These are phyloP conservation scores for Cladosporium sp. DNA, from an alignment of 2,329 filamentous ascomycete species.

Conservation along the genomic window DNA sequence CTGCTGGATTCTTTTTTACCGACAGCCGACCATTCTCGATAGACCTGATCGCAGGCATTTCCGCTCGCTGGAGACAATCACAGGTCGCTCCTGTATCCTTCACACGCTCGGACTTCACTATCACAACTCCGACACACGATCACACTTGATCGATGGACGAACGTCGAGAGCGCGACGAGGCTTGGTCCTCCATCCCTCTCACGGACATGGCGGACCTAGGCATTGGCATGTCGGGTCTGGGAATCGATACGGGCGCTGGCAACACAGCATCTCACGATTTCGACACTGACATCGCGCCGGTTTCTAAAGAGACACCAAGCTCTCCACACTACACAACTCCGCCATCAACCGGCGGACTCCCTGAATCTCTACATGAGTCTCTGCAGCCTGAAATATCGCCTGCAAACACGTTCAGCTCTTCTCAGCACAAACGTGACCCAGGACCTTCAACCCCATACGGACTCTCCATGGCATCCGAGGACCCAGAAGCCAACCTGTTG, in stretches of 20 bases:
- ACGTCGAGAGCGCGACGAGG: neutral
- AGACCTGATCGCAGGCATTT: neutral
- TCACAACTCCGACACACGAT: neutral
- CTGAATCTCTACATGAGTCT: constrained; percentile 11
- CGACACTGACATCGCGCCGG: neutral
- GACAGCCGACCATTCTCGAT: neutral
- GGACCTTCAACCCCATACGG: neutral
- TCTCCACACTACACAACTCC: constrained; percentile 18
- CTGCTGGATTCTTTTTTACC: neutral
- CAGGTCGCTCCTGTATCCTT: too few relatives aligned
- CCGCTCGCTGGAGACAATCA: too few relatives aligned
- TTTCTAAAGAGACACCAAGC: neutral
- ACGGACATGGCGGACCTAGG: neutral
- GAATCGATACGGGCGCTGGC: neutral
- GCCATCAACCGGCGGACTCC: constrained; percentile 22
- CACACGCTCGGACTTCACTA: neutral
- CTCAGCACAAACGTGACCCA: neutral
- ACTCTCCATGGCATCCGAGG: neutral
- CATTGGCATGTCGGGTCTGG: neutral
- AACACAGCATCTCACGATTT: neutral
- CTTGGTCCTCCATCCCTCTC: neutral
- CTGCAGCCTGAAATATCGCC: constrained; percentile 4
- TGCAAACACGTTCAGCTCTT: neutral
- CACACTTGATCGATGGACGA: neutral
- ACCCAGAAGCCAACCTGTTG: neutral